Percentiles rank a stretch among this genome's conserved stretches.
Evolutionary conservation across 495 filamentous ascomycete genomes (phyloP).

Genomic region (Penicillium goetzii): DNA sequence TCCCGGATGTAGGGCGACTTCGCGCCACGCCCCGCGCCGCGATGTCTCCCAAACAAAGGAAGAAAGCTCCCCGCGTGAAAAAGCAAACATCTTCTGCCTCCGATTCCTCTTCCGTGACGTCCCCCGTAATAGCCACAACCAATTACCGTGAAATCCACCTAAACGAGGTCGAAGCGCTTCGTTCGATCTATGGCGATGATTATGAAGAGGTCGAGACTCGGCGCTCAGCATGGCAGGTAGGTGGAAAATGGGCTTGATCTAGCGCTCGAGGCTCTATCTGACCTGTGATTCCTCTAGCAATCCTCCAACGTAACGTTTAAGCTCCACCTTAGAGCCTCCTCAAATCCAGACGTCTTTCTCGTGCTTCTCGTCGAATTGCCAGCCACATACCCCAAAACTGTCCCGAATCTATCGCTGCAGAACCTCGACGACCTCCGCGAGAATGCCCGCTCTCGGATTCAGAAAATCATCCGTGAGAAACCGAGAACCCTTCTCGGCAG

Average conservation of each 20-base stretch:
- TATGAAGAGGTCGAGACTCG: constrained; percentile 73
- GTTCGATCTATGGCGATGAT: constrained; percentile 92
- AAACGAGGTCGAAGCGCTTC: constrained; percentile 83
- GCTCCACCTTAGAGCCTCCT: constrained; percentile 71
- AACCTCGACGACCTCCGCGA: constrained; percentile 66
- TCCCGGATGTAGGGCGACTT: constrained; percentile 38
- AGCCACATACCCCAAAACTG: constrained; percentile 90
- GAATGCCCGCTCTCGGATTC: constrained; percentile 66
- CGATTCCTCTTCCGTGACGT: constrained; percentile 33
- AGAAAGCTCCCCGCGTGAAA: constrained; percentile 41
- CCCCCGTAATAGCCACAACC: constrained; percentile 45
- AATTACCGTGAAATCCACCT: constrained; percentile 84
- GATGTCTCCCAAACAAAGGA: constrained; percentile 57
- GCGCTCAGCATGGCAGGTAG: constrained; percentile 84
- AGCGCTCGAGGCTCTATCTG: constrained; percentile 7
- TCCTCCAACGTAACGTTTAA: constrained; percentile 77
- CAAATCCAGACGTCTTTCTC: constrained; percentile 66
- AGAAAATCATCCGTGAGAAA: constrained; percentile 68
- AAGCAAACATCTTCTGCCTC: constrained; percentile 37
- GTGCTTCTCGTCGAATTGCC: constrained; percentile 74
- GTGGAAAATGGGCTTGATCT: constrained; percentile 16
- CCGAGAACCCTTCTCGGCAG: constrained; percentile 73
- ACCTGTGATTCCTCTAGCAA: constrained; percentile 53
- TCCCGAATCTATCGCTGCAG: constrained; percentile 70
- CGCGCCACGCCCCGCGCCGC: constrained; percentile 43